These are phyloP conservation scores for Calocera viscosa DNA, from an alignment of 768 basidiomycete genomes.

Conservation along the genomic window DNA sequence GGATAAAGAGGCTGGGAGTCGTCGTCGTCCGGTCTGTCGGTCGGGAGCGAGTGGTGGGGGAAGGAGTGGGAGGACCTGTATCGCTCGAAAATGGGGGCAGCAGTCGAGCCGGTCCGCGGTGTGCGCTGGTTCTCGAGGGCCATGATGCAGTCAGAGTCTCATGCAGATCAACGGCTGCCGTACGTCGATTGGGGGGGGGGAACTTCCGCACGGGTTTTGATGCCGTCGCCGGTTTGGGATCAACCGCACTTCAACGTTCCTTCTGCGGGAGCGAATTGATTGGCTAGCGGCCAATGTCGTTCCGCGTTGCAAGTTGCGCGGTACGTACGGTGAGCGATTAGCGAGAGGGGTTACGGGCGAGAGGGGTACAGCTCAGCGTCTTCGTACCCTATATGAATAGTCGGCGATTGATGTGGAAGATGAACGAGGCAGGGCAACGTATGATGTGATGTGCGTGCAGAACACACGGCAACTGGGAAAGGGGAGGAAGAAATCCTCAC, in stretches of 20 bases:
- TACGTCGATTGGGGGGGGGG: background rate
- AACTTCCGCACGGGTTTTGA: background rate
- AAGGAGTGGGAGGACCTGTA: slow-evolving; percentile 2
- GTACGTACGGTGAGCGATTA: no score
- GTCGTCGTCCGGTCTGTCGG: background rate
- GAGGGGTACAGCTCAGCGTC: background rate
- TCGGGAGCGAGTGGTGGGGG: background rate
- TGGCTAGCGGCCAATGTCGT: background rate
- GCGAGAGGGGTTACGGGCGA: no score
- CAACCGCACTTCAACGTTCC: background rate
- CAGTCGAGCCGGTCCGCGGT: background rate
- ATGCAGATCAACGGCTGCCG: background rate
- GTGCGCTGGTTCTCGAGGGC: background rate
- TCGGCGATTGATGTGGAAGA: background rate
- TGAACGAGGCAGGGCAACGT: background rate
- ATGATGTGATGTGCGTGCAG: background rate
- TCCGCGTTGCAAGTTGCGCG: background rate
- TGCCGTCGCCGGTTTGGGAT: background rate
- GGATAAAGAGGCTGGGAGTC: slow-evolving; percentile 1
- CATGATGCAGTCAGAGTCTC: background rate
- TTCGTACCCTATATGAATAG: background rate
- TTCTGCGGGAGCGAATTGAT: slow-evolving; percentile 2
- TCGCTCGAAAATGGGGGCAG: background rate
- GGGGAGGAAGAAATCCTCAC: background rate
- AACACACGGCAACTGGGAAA: background rate